Conservation (phyloP, 495 filamentous ascomycete genomes). For the Neurospora sp. region DNA sequence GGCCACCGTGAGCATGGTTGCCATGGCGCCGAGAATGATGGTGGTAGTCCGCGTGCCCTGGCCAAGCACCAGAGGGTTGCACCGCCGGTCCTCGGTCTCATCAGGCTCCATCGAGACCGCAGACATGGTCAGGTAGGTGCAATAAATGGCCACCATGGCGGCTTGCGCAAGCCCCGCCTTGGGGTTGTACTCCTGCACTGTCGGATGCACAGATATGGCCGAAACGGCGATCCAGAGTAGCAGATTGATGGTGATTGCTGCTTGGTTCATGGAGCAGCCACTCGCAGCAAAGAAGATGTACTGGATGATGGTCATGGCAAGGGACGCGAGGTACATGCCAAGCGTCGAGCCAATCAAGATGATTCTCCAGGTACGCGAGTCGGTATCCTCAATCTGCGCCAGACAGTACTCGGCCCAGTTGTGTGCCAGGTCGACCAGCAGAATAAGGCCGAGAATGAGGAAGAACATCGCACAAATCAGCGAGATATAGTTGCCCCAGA, state of each 20-base stretch:
- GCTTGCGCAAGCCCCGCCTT: constrained; percentile 91
- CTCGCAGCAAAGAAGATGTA: constrained; percentile 88
- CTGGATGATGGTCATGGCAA: constrained; percentile 92
- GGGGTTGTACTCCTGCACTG: constrained; percentile 83
- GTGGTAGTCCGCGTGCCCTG: constrained; percentile 83
- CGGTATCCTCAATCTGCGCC: constrained; percentile 80
- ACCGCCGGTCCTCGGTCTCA: constrained; percentile 58
- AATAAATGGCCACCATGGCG: constrained; percentile 96
- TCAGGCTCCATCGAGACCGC: constrained; percentile 98
- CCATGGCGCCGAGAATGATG: constrained; percentile 82
- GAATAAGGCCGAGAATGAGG: constrained; percentile 81
- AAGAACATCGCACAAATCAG: constrained; percentile 86
- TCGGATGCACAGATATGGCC: constrained; percentile 77
- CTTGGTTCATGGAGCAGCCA: constrained; percentile 92
- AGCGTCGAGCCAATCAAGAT: constrained; percentile 86
- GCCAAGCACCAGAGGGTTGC: constrained; percentile 87
- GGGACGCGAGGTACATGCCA: constrained; percentile 81
- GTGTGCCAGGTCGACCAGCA: constrained; percentile 91
- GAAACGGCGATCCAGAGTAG: constrained; percentile 75
- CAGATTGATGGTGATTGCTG: constrained; percentile 67
- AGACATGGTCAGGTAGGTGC: constrained; percentile 96
- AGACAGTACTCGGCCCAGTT: constrained; percentile 97
- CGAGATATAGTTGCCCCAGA: constrained; percentile 92
- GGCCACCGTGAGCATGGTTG: constrained; percentile 93
- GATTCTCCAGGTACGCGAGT: constrained; percentile 74